A percentile compares a stretch with the other conserved stretches of the same genome.
phyloP scores from a whole-genome alignment of 805 yeast genomes.

The Suhomyces canberraensis region DNA sequence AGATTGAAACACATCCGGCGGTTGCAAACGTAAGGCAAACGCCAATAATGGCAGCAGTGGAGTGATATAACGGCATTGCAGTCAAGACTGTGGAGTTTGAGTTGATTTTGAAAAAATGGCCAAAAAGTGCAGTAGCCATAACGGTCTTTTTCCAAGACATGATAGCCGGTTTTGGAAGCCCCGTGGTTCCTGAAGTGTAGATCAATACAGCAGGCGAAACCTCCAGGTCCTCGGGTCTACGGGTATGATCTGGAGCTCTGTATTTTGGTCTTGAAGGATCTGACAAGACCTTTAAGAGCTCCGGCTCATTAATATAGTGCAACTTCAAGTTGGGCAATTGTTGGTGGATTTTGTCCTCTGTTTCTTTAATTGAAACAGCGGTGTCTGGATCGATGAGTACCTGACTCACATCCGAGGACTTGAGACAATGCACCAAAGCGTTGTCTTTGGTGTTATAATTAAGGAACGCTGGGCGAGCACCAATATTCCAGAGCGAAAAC shows the following conservation, averaged over 20 bases:
- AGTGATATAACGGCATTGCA: constrained; percentile 94
- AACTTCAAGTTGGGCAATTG: constrained; percentile 39
- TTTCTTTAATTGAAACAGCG: constrained; percentile 47
- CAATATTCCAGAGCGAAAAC: constrained; percentile 88
- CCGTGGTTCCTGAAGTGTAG: constrained; percentile 93
- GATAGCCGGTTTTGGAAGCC: constrained; percentile 89
- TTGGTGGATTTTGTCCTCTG: constrained; percentile 38
- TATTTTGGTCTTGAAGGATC: constrained; percentile 44
- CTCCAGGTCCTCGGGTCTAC: constrained; percentile 59
- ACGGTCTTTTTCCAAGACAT: constrained; percentile 86
- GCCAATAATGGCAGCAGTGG: constrained; percentile 88
- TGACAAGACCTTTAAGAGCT: constrained; percentile 40
- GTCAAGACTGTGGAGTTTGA: constrained; percentile 63
- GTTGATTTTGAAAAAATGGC: constrained; percentile 61
- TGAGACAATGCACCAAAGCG: constrained; percentile 77
- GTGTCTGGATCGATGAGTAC: constrained; percentile 77
- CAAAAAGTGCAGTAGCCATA: constrained; percentile 69
- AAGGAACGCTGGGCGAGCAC: constrained; percentile 84
- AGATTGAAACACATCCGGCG: constrained; percentile 76
- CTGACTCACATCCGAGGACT: constrained; percentile 58
- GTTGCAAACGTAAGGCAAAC: constrained; percentile 59
- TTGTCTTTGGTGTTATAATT: constrained; percentile 74
- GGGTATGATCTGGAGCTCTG: constrained; percentile 52
- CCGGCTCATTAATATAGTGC: constrained; percentile 50
- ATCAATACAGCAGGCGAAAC: constrained; percentile 68